These are phyloP conservation scores for Wickerhamomyces xylosicus DNA, from an alignment of 805 yeast genomes.

Conservation along the genomic window DNA sequence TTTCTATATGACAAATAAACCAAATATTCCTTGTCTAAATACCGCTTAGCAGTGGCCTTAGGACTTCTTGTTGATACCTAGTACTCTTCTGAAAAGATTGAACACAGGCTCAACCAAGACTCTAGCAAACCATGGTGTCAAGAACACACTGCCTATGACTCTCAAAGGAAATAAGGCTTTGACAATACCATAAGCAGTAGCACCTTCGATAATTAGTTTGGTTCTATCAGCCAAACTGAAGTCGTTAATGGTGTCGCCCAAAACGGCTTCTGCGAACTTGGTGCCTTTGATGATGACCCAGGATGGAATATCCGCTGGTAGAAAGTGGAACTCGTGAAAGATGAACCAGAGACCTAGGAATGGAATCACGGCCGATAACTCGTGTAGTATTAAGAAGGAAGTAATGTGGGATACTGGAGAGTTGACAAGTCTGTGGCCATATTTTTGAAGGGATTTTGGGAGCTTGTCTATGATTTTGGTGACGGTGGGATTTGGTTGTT, in stretches of 20 bases:
- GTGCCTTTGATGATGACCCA: conserved; percentile 54
- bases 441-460: conserved; percentile 40
- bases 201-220: conserved; percentile 56
- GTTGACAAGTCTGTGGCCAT: conserved; percentile 35
- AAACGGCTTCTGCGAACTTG: conserved; percentile 42
- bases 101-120: conserved; percentile 37
- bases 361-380: conserved; percentile 65
- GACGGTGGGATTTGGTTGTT: neutral
- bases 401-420: conserved; percentile 56
- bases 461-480: conserved; percentile 24
- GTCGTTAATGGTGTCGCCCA: conserved; percentile 21
- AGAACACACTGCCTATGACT: conserved; percentile 34
- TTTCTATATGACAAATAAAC: too few relatives aligned
- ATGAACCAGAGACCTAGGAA: conserved; percentile 57
- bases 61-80: neutral
- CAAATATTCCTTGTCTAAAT: too few relatives aligned
- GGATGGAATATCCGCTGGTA: conserved; percentile 46
- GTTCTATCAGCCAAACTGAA: conserved; percentile 40
- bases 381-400: conserved; percentile 62
- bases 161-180: conserved; percentile 50
- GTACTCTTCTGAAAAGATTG: conserved; percentile 5
- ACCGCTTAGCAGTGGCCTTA: too few relatives aligned
- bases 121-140: conserved; percentile 50
- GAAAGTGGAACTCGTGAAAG: conserved; percentile 43
- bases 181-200: conserved; percentile 62